Evolutionary conservation across 495 filamentous ascomycete genomes (phyloP).

Genomic region (Chaetomium fimeti): DNA sequence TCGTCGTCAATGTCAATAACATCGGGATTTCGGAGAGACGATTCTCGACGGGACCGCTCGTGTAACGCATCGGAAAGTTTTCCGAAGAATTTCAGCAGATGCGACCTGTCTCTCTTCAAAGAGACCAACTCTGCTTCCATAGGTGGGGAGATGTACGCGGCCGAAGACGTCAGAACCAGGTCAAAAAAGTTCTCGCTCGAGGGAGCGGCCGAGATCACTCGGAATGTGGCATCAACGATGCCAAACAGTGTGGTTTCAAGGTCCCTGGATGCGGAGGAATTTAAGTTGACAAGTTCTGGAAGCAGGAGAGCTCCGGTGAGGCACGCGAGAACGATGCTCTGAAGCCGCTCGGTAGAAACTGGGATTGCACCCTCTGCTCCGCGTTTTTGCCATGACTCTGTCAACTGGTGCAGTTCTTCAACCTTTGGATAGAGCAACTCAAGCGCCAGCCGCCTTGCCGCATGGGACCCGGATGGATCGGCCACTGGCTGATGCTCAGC

Average conservation of each 20-base stretch:
- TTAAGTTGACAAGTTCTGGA: constrained; percentile 42
- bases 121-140: constrained; percentile 31
- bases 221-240: constrained; percentile 37
- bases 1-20: constrained; percentile 78
- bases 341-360: constrained; percentile 47
- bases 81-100: constrained; percentile 41
- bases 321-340: constrained; percentile 48
- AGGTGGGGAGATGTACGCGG: constrained; percentile 43
- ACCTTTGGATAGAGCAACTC: constrained; percentile 51
- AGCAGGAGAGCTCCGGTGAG: constrained; percentile 44
- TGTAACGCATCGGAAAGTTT: constrained; percentile 50
- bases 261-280: constrained; percentile 42
- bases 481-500: constrained; percentile 19
- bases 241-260: constrained; percentile 39
- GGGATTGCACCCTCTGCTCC: constrained; percentile 39
- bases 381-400: constrained; percentile 46
- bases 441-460: constrained; percentile 47
- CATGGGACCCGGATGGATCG: constrained; percentile 42
- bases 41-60: constrained; percentile 33
- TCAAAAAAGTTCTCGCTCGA: constrained; percentile 41
- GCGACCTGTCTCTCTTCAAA: constrained; percentile 34
- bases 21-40: constrained; percentile 45
- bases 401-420: constrained; percentile 42
- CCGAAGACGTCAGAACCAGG: constrained; percentile 35
- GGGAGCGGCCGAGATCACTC: constrained; percentile 35